Conservation (phyloP, 371 early-diverging fungal genomes). For the Syncephalastrum racemosum region DNA sequence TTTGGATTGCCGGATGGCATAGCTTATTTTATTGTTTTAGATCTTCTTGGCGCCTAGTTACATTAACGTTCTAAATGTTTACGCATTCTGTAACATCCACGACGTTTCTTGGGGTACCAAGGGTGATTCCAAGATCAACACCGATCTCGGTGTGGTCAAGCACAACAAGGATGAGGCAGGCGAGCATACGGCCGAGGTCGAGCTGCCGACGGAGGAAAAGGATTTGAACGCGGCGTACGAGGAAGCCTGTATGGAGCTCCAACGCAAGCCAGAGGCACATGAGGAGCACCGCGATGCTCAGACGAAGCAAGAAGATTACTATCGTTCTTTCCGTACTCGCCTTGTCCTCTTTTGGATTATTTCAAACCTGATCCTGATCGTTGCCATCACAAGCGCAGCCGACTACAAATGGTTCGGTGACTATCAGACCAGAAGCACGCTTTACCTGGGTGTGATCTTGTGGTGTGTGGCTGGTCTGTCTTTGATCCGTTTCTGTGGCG, state of each 20-base stretch:
- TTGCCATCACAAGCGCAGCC: conserved; percentile 43
- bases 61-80: conserved; percentile 64
- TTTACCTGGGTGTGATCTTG: conserved; percentile 82
- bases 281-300: conserved; percentile 67
- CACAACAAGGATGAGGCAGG: conserved; percentile 51
- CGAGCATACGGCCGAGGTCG: conserved; percentile 55
- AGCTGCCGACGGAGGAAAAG: conserved; percentile 70
- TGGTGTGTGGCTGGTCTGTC: conserved; percentile 85
- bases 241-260: conserved; percentile 59
- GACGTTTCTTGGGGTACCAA: conserved; percentile 93
- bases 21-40: conserved; percentile 53
- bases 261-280: conserved; percentile 44
- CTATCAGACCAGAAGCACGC: conserved; percentile 48
- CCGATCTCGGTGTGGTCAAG: conserved; percentile 67
- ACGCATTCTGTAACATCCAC: conserved; percentile 72
- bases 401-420: conserved; percentile 31
- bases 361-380: conserved; percentile 76
- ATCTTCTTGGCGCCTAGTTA: conserved; percentile 63
- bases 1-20: neutral
- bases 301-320: conserved; percentile 85
- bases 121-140: conserved; percentile 69
- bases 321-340: conserved; percentile 82
- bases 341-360: conserved; percentile 79
- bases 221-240: conserved; percentile 83
- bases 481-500: conserved; percentile 78